phyloP scores from a whole-genome alignment of 73 alveolate species.

The Effrenium voratum region DNA sequence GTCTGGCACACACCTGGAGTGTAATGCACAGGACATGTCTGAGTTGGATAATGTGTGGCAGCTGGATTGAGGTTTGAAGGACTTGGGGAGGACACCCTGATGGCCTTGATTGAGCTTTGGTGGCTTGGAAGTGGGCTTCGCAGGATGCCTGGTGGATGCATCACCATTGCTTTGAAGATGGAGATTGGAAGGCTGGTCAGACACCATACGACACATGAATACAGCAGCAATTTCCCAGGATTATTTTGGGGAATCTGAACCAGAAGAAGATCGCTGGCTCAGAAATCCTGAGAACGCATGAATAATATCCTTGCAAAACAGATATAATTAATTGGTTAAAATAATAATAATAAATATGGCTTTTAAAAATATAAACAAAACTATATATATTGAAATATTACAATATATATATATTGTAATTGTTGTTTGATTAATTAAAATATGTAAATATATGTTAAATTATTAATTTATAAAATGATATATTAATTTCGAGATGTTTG shows the following conservation, averaged over 20 bases:
- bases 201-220: neutral
- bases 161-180: slow-evolving; percentile 85
- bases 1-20: neutral
- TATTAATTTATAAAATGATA: neutral
- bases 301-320: slow-evolving; percentile 36
- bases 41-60: neutral
- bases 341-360: neutral
- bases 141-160: slow-evolving; percentile 94
- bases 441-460: too few species aligned
- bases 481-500: neutral
- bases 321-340: neutral
- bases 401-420: neutral
- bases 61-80: slow-evolving; percentile 35
- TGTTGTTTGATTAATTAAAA: neutral
- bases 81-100: slow-evolving; percentile 32
- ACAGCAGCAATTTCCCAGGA: neutral
- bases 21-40: neutral
- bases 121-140: neutral
- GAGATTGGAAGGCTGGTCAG: slow-evolving; percentile 26
- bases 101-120: neutral
- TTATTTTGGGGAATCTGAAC: slow-evolving; percentile 59
- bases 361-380: neutral
- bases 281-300: too few species aligned
- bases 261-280: too few species aligned
- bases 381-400: neutral